Conservation (phyloP, 495 filamentous ascomycete species). For the Paragyromitra xinjiangensis region DNA sequence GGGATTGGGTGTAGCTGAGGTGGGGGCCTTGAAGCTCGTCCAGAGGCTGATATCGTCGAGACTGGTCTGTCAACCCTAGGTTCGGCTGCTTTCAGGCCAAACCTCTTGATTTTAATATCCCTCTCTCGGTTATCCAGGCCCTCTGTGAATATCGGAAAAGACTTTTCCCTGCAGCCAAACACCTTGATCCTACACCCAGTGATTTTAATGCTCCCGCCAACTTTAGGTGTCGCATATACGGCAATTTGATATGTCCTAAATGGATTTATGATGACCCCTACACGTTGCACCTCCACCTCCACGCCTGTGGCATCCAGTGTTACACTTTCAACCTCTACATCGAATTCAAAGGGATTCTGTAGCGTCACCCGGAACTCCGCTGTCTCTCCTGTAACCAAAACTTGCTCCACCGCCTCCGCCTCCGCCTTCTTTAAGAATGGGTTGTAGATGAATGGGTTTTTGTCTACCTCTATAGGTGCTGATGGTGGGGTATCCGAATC, state of each 20-base stretch:
- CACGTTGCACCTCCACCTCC: constrained; percentile 71
- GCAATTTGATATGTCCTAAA: constrained; percentile 81
- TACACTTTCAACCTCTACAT: constrained; percentile 84
- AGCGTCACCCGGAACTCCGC: constrained; percentile 80
- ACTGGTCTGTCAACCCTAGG: constrained; percentile 65
- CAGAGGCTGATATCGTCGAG: constrained; percentile 61
- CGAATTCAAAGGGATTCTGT: constrained; percentile 94
- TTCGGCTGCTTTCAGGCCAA: constrained; percentile 71
- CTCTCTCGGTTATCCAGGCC: constrained; percentile 74
- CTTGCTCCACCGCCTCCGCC: constrained; percentile 66
- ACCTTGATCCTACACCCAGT: constrained; percentile 82
- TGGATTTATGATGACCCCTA: constrained; percentile 75
- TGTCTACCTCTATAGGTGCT: constrained; percentile 66
- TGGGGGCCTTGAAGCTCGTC: constrained; percentile 37
- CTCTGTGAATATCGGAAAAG: constrained; percentile 81
- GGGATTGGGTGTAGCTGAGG: constrained; percentile 57
- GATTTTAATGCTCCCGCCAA: constrained; percentile 73
- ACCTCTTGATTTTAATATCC: constrained; percentile 77
- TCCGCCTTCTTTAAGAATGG: constrained; percentile 78
- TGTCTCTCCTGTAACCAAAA: constrained; percentile 79
- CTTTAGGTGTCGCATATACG: constrained; percentile 72
- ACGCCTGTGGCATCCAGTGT: constrained; percentile 76
- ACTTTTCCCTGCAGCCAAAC: constrained; percentile 78
- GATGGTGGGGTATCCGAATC: constrained; percentile 63
- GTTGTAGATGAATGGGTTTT: constrained; percentile 91